Evolutionary conservation across 352 stramenopile species (phyloP).

Genomic region (Pythium brachiatum): DNA sequence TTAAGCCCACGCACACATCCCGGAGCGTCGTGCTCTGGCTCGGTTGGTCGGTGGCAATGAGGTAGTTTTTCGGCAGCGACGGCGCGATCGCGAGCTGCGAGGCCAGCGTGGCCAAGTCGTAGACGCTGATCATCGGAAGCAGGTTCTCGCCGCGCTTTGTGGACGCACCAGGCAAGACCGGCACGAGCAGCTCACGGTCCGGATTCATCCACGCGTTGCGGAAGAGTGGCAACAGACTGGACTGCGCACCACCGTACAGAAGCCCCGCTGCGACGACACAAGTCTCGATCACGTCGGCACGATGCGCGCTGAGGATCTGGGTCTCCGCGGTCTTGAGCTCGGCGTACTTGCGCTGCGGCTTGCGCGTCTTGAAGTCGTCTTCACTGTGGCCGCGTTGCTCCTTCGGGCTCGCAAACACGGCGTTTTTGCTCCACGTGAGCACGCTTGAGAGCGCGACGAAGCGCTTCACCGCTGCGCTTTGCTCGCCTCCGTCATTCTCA

Average conservation of each 20-base stretch:
- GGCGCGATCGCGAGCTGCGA: constrained; percentile 40
- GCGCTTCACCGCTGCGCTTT: constrained; percentile 39
- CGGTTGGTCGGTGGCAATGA: constrained; percentile 62
- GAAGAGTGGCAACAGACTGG: constrained; percentile 60
- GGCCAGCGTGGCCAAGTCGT: constrained; percentile 63
- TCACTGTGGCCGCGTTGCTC: constrained; percentile 50
- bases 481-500: constrained; percentile 29
- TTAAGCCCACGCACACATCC: constrained; percentile 61
- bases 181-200: constrained; percentile 49
- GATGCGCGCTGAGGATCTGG: constrained; percentile 72
- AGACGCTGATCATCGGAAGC: constrained; percentile 83
- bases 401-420: constrained; percentile 37
- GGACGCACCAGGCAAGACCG: constrained; percentile 40
- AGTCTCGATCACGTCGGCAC: constrained; percentile 62
- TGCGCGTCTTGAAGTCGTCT: constrained; percentile 77
- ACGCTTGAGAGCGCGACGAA: constrained; percentile 78
- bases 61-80: constrained; percentile 48
- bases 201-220: constrained; percentile 74
- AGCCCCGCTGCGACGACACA: constrained; percentile 72
- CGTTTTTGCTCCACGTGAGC: constrained; percentile 79
- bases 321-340: constrained; percentile 83
- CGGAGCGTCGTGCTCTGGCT: constrained; percentile 52
- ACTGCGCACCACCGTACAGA: constrained; percentile 77
- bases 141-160: constrained; percentile 50
- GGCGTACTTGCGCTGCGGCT: constrained; percentile 61